Base-by-base conservation (phyloP, 2,329 filamentous ascomycete species). In the Pseudogymnoascus sp. region DNA sequence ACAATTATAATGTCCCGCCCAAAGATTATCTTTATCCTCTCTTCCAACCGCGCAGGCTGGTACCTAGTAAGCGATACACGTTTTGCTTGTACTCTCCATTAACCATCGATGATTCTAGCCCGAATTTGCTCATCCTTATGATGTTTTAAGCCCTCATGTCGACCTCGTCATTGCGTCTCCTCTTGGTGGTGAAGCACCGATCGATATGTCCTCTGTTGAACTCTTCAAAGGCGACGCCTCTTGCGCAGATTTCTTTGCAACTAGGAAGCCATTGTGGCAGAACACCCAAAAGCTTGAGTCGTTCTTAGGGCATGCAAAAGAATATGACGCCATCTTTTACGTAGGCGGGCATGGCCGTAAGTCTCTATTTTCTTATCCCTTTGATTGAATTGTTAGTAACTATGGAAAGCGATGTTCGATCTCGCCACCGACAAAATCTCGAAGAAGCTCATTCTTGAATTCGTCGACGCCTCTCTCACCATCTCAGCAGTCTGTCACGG, bases 401-500 rank as follows among this genome's bases (percentile, higher is more conserved):
- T 17, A 17, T 17, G 17, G 17, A 17, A 17, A 17, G 66, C 86
- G 68, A 86, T 89, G 83, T 88, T 81, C 72, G 86, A 89, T 70
- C 81, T 89, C 15, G 80, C 79, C 61, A 75, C 75, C 62, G 81
- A 87, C 69, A 65, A 74, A 17, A 75, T 77, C n/a, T 85, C 81
- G 26, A 81, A 84, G 66, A 74, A 79, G 64, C 74, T 90, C 36
- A 83, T 86, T 68, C 74, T 77, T 63, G 84, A 88, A 71, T 88
- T 90, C 71, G 81, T 79, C 68, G 74, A 76, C 39, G 77, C 79
- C 2, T 81, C 79, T 64, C 88, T 88, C 77, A 77, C 84, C 61
- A 80, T 89, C 11, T 76, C 83, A 0, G 84, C 86, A 3, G 85
- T 90, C 50, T 89, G 87, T 76, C 87, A 90, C 73, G 87, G 85